phyloP scores from a whole-genome alignment of 164 flowering plant genomes.

The Vitis amurensis region DNA sequence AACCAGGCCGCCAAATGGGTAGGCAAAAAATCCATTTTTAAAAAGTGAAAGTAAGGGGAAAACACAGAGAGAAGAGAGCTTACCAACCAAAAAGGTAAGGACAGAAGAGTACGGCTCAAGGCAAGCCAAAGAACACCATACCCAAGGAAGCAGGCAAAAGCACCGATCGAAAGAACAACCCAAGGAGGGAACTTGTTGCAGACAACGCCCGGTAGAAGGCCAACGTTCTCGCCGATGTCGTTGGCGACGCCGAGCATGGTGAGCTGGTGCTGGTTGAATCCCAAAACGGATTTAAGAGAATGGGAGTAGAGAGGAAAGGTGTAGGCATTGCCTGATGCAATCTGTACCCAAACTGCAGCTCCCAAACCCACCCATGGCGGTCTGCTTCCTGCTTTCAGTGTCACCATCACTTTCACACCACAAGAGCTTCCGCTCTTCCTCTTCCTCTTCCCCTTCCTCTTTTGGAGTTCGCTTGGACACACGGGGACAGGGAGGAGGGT shows the following conservation, averaged over 20 bases:
- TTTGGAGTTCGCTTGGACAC: too few species aligned
- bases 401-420: slow-evolving; percentile 14
- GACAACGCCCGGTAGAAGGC: slow-evolving; percentile 66
- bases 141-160: slow-evolving; percentile 56
- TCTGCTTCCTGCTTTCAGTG: slow-evolving; percentile 63
- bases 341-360: slow-evolving; percentile 75
- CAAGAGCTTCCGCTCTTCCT: too few species aligned
- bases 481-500: too few species aligned
- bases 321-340: slow-evolving; percentile 66
- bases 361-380: slow-evolving; percentile 91
- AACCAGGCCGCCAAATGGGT: background rate
- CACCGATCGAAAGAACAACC: slow-evolving; percentile 57
- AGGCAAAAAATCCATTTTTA: background rate
- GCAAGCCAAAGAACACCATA: slow-evolving; percentile 83
- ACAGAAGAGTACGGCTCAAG: slow-evolving; percentile 44
- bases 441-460: too few species aligned
- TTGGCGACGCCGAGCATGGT: slow-evolving; percentile 83
- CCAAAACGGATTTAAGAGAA: slow-evolving; percentile 70
- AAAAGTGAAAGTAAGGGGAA: background rate
- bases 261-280: slow-evolving; percentile 71
- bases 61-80: slow-evolving; percentile 21
- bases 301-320: slow-evolving; percentile 76
- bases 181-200: slow-evolving; percentile 81
- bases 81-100: slow-evolving; percentile 75
- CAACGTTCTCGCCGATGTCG: slow-evolving; percentile 80